Percentiles rank a stretch among this genome's conserved stretches.
Evolutionary conservation across 2,329 filamentous ascomycete genomes (phyloP).

Genomic region (Alternaria arborescens): DNA sequence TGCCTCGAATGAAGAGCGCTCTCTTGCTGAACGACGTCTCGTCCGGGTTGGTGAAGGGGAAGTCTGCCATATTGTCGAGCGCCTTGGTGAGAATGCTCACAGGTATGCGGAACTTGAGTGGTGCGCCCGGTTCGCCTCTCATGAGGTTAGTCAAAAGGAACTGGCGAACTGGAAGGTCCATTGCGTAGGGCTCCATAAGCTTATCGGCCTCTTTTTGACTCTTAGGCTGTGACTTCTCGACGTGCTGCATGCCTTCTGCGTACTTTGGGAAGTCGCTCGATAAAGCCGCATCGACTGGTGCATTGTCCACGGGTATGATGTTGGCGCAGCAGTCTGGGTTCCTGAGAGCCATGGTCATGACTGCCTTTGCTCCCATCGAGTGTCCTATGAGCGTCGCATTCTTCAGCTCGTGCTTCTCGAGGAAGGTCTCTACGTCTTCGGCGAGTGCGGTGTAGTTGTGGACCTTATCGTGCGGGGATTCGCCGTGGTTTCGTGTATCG

Average conservation of each 20-base stretch:
- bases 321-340: conserved; percentile 72
- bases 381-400: conserved; percentile 85
- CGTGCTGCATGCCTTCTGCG: conserved; percentile 81
- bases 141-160: conserved; percentile 90
- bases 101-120: conserved; percentile 80
- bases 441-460: conserved; percentile 89
- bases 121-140: conserved; percentile 60
- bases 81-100: conserved; percentile 72
- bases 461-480: conserved; percentile 77
- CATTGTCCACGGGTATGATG: conserved; percentile 89
- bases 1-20: conserved; percentile 81
- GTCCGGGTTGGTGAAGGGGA: conserved; percentile 82
- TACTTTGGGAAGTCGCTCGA: conserved; percentile 80
- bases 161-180: conserved; percentile 79
- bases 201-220: conserved; percentile 80
- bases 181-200: conserved; percentile 78
- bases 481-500: conserved; percentile 92
- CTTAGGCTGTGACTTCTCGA: conserved; percentile 73
- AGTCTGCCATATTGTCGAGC: conserved; percentile 82
- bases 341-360: conserved; percentile 83
- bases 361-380: conserved; percentile 95
- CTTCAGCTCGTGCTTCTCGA: conserved; percentile 73
- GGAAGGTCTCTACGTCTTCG: conserved; percentile 81
- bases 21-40: conserved; percentile 75
- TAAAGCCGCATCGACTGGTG: conserved; percentile 81